These are phyloP conservation scores for Rhodomyrtus tomentosa DNA, from an alignment of 345 rosid species.

Conservation along the genomic window DNA sequence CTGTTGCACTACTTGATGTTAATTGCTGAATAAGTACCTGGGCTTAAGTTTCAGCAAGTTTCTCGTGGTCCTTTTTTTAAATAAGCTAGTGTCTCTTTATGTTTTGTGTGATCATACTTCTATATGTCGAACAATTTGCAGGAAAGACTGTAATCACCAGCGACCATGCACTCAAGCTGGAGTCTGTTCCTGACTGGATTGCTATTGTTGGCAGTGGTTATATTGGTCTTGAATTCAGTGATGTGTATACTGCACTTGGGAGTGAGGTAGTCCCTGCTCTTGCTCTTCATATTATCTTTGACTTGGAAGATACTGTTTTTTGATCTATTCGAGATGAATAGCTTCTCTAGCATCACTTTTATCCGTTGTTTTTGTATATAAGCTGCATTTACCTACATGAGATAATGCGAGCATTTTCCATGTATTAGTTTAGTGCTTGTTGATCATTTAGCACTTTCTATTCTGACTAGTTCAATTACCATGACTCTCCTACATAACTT, in stretches of 20 bases:
- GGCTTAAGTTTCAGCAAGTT: neutral
- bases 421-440: neutral
- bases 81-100: neutral
- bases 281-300: neutral
- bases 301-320: neutral
- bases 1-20: neutral
- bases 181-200: slow-evolving; percentile 94
- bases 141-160: slow-evolving; percentile 99
- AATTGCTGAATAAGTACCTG: neutral
- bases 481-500: neutral
- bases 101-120: neutral
- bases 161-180: slow-evolving; percentile 97
- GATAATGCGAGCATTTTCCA: neutral
- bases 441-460: neutral
- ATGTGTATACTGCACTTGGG: slow-evolving; percentile 98
- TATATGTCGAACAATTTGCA: slow-evolving; percentile 19
- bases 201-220: slow-evolving; percentile 99
- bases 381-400: neutral
- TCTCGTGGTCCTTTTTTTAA: neutral
- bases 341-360: neutral
- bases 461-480: neutral
- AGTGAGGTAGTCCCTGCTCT: slow-evolving; percentile 61
- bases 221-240: slow-evolving; percentile 98
- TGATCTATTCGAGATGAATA: neutral
- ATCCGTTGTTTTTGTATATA: neutral